Evolutionary conservation across 2,329 filamentous ascomycete genomes (phyloP), one percentile per base, ranked within the genome.

Genomic region (Beauveria varroae): DNA sequence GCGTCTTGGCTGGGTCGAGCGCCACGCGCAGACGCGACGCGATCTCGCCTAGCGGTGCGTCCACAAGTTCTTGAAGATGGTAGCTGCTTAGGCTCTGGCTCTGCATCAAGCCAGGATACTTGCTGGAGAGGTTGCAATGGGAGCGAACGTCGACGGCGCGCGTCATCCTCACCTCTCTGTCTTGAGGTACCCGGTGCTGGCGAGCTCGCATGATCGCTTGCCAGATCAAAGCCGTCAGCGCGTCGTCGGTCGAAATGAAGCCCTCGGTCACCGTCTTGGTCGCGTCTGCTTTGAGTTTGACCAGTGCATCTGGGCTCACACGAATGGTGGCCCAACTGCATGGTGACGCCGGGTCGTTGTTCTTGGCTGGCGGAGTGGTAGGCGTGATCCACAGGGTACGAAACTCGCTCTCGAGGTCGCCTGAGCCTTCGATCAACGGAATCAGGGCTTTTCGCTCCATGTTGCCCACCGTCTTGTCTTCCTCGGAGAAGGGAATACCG

Each of bases 101-200:
- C 57, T 78, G 75, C 0, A 80, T 64, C 1, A 82, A 67, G 0
- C 81, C 82, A 0, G 80, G 75, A 62, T 84, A 85, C 0, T 64
- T 70, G 3, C 65, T 52, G 0, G 78, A 70, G 3, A 83, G 68
- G 16, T 68, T 66, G 2, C 85, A 68, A 41, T 72, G 73, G 0
- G 67, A 65, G 3, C 83, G 74, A 3, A 77, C 73, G 63, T 84
- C 76, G 9, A 84, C 73, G 1, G 81, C 79, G 12, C 81, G 81
- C 5, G 74, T 73, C 12, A 83, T 68, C 1, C 68, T 74, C 24
- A 73, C 70, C 3, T 61, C 57, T 0, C 61, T 44, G 28, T 46
- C 47, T 2, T 52, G 41, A 1, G 64, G 50, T 0, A 80, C 62
- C 1, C 77, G 75, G 0, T 69, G 63, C 0, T 72, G 65, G 16